Evolutionary conservation across 202 grass and related monocot genomes (phyloP), one percentile per base, ranked within the genome.

Genomic region (Tripidium arundinaceum): DNA sequence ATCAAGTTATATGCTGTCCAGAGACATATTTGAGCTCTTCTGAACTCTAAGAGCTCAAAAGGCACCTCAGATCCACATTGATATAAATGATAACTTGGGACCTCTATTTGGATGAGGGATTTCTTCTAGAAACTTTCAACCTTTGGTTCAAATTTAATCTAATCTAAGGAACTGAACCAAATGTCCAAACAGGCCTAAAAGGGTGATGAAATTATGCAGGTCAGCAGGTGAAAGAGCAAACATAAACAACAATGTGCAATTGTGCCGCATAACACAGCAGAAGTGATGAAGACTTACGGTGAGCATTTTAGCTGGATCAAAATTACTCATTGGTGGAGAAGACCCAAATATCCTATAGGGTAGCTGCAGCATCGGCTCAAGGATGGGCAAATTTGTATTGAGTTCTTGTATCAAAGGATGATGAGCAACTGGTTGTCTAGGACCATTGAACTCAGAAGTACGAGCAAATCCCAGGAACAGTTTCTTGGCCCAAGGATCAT

Each of bases 291-390:
- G 21, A 91, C 81, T 82, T 87, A 99, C 96, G 11, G 96, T 93
- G 27, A 99, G 96, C 96, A 99, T 99, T 90, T 96, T 99, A 77
- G 96, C 92, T 83, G 92, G 96, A 84, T 99, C 96, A 28, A 99
- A 99, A 80, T 94, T 99, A 81, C 84, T 90, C 88, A 99, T 89
- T 22, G 96, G 96, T 4, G 90, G 96, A 86, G 88, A 99, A 66
- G 96, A 99, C 68, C 96, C 96, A 83, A 99, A 99, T 81, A 99
- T 99, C 78, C 89, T 90, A 75, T 96, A 96, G 6, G 96, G 92
- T 67, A 99, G 66, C 57, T 96, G 89, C 47, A 99, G 80, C 71
- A 95, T 69, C 2, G 92, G 92, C 40, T 90, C 83, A 68, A 86
- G 59, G 69, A 80, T 84, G 77, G 82, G 73, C 15, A 86, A 76